Conservation (phyloP, 352 stramenopile species). For the Lagenidium sp. region DNA sequence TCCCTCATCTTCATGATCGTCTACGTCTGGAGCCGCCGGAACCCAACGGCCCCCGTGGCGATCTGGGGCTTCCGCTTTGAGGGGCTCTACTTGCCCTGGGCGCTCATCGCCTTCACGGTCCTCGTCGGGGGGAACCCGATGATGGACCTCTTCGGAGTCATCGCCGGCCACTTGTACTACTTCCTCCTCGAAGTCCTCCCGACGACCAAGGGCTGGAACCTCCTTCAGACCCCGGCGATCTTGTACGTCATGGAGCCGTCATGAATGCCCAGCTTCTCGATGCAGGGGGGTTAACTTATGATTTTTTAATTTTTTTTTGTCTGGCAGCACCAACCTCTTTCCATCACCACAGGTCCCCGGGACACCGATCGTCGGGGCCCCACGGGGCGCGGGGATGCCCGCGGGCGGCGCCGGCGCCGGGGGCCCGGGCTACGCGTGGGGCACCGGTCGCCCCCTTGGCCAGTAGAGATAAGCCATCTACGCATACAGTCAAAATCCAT, state of each 20-base stretch:
- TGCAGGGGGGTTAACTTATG: too few species aligned
- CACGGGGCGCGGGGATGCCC: constrained; percentile 15
- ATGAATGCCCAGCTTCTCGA: too few species aligned
- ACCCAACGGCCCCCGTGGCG: constrained; percentile 67
- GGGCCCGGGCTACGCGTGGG: constrained; percentile 65
- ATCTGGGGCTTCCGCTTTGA: constrained; percentile 88
- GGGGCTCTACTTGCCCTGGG: constrained; percentile 84
- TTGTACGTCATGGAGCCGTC: constrained; percentile 82
- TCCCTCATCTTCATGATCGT: constrained; percentile 89
- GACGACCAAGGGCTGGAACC: constrained; percentile 74
- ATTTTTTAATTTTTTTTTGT: too few species aligned
- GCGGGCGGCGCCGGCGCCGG: constrained; percentile 21
- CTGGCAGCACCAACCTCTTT: constrained; percentile 46
- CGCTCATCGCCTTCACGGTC: constrained; percentile 83
- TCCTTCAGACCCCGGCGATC: constrained; percentile 71
- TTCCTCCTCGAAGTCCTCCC: constrained; percentile 85
- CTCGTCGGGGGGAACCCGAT: constrained; percentile 82
- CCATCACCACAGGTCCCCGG: constrained; percentile 39
- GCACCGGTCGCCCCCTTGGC: constrained; percentile 46
- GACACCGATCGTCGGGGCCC: constrained; percentile 59
- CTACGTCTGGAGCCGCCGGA: constrained; percentile 87
- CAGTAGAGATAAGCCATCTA: background rate
- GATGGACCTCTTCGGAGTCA: constrained; percentile 79
- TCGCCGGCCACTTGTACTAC: constrained; percentile 87
- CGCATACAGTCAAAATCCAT: background rate